These are phyloP conservation scores for Annulohypoxylon stygium DNA, from an alignment of 495 filamentous ascomycete species.

Conservation along the genomic window DNA sequence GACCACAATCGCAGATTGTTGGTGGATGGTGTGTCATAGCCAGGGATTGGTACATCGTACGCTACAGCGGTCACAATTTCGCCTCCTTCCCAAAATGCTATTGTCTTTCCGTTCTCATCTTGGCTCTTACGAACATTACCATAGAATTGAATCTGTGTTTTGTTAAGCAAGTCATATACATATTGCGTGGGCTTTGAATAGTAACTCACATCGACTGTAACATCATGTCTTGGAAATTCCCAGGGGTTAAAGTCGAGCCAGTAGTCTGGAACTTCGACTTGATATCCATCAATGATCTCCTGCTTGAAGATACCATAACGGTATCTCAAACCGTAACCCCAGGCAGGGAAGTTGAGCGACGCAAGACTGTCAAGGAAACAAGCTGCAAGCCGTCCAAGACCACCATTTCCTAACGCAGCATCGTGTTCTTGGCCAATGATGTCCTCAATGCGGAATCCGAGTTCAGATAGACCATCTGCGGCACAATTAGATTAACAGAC, in stretches of 20 bases:
- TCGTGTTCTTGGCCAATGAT: slow-evolving; percentile 95
- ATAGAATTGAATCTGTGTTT: slow-evolving; percentile 84
- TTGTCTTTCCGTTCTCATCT: slow-evolving; percentile 80
- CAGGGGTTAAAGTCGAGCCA: slow-evolving; percentile 99
- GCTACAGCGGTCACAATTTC: slow-evolving; percentile 94
- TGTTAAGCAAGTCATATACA: slow-evolving; percentile 32
- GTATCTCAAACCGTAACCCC: slow-evolving; percentile 96
- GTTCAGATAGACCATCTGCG: slow-evolving; percentile 82
- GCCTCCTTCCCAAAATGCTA: slow-evolving; percentile 86
- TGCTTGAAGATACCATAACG: slow-evolving; percentile 99
- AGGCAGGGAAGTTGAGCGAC: slow-evolving; percentile 92
- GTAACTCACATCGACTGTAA: slow-evolving; percentile 79
- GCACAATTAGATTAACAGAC: slow-evolving; percentile 21
- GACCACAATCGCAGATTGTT: slow-evolving; percentile 98
- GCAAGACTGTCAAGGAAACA: slow-evolving; percentile 98
- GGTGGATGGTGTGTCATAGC: slow-evolving; percentile 87
- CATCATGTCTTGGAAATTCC: slow-evolving; percentile 96
- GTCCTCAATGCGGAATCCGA: slow-evolving; percentile 97
- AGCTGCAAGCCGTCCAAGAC: slow-evolving; percentile 92
- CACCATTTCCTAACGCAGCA: slow-evolving; percentile 95
- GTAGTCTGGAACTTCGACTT: slow-evolving; percentile 97
- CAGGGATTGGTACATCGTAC: slow-evolving; percentile 95
- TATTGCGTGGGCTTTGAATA: too few relatives aligned
- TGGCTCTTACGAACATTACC: slow-evolving; percentile 79
- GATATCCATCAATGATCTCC: slow-evolving; percentile 97